phyloP scores from a whole-genome alignment of 2,329 filamentous ascomycete genomes.

The Penicillium verrucosum region DNA sequence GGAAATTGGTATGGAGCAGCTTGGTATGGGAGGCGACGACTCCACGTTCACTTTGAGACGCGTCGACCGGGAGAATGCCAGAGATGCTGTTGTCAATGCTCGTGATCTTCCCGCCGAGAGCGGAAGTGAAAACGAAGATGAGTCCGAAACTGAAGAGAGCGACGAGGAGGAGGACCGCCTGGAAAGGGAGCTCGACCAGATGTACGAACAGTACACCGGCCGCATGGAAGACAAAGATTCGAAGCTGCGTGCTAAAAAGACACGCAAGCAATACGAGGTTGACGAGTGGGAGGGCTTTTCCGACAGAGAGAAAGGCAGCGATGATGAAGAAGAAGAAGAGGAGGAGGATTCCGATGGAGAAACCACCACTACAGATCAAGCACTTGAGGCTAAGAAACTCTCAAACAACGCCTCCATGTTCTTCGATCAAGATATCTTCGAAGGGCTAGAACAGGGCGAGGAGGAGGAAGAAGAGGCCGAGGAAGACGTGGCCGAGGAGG shows the following conservation, averaged over 20 bases:
- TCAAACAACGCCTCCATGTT: slow-evolving; percentile 83
- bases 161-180: slow-evolving; percentile 80
- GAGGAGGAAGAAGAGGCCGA: slow-evolving; percentile 53
- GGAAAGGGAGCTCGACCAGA: slow-evolving; percentile 77
- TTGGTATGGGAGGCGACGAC: slow-evolving; percentile 72
- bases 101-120: slow-evolving; percentile 67
- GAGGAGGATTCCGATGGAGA: slow-evolving; percentile 27
- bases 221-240: slow-evolving; percentile 75
- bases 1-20: slow-evolving; percentile 90
- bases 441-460: slow-evolving; percentile 68
- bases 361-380: slow-evolving; percentile 29
- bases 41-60: slow-evolving; percentile 83
- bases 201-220: slow-evolving; percentile 85
- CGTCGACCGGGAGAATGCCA: slow-evolving; percentile 70
- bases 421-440: slow-evolving; percentile 94
- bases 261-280: slow-evolving; percentile 74
- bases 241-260: slow-evolving; percentile 87
- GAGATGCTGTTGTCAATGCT: slow-evolving; percentile 68
- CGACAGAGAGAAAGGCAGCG: slow-evolving; percentile 57
- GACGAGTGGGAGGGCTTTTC: slow-evolving; percentile 93
- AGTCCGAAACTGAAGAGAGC: slow-evolving; percentile 58
- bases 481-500: slow-evolving; percentile 29
- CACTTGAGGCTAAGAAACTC: slow-evolving; percentile 51
- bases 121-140: slow-evolving; percentile 59
- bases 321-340: slow-evolving; percentile 62